Evolutionary conservation across 441 rosid genomes (phyloP), one percentile per base, ranked within the genome.

Genomic region (Brassica hybrid): DNA sequence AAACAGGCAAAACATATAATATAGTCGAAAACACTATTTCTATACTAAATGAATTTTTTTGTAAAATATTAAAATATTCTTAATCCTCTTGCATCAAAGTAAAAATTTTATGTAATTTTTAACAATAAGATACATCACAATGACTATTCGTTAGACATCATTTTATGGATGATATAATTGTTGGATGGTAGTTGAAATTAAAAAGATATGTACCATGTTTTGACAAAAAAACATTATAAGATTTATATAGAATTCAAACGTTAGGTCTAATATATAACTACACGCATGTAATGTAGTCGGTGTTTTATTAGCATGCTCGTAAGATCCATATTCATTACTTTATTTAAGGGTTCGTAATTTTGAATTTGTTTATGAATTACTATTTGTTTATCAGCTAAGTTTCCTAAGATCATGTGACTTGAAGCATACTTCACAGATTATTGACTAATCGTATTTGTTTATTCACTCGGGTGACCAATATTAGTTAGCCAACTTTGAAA

Each of bases 351-450:
- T 48, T 13, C 12, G 27, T 36, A 36, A 36, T 7, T 32, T 52
- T 52, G 34, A 19, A 2, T n/a, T 56, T 43, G 48, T 50, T 61
- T 59, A 12, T 59, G 54, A 34, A 45, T 72, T 65, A 65, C 3
- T 52, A 73, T 50, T 58, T 78, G 69, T 78, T 78, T 78, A 72
- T 23, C n/a, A 48, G 48, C 21, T 13, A 67, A 67, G 58, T 72
- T 72, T 66, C 70, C 62, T 66, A 66, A 56, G 81, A 78, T 67
- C 81, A 78, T 73, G 77, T 78, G 74, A 78, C 77, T 60, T 78
- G 77, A 78, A 73, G 74, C 81, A 78, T 78, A 78, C 74, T 78
- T 65, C 77, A 67, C 61, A 67, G 65, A 60, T 78, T 73, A 67
- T 67, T 73, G 81, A 67, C 77, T 78, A 78, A 78, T 73, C 77